Evolutionary conservation across 2,329 filamentous ascomycete genomes (phyloP), one percentile per base, ranked within the genome.

Genomic region (Sclerotinia spermophila): DNA sequence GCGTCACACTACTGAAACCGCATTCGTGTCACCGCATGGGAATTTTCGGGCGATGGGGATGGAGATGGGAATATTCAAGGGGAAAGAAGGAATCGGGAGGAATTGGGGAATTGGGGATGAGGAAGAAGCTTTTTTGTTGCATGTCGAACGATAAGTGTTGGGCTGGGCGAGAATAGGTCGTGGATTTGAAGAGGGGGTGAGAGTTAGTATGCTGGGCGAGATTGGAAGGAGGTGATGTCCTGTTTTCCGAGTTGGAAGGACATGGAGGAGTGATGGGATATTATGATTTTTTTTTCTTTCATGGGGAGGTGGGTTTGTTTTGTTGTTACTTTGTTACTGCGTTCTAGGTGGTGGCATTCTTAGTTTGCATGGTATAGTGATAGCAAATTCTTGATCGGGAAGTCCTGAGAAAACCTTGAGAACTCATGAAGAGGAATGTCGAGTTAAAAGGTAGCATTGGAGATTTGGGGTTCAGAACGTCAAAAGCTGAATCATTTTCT

Each of bases 101-200:
- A 27, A 24, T 30, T 35, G 30, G 27, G 44, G 24, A 33, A 7
- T 30, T 51, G 45, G 48, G 15, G 24, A 40, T 5, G 21, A 21
- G 24, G 27, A 8, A 13, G 24, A 45, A 40, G 8, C 19, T n/a
- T 35, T 48, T 68, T 68, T 68, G 66, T 68, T 68, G 66, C 66
- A 68, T 11, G 66, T 68, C 66, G 55, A 35, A 68, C 66, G 66
- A 68, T 68, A 68, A 68, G 30, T 58, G n/a, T 8, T 40, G 55
- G 66, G 55, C 66, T 68, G 66, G 66, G 66, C 66, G 66, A 68
- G 38, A 68, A 68, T 51, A 15, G n/a, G n/a, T 60, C n/a, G 58
- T 24, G n/a, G 11, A 21, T 38, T 58, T 56, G 30, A 33, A 11
- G 56, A 17, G 24, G 21, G n/a, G 56, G 21, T 38, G 33, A 17